Conservation (phyloP, 2,329 filamentous ascomycete species). For the Alternaria sp. region DNA sequence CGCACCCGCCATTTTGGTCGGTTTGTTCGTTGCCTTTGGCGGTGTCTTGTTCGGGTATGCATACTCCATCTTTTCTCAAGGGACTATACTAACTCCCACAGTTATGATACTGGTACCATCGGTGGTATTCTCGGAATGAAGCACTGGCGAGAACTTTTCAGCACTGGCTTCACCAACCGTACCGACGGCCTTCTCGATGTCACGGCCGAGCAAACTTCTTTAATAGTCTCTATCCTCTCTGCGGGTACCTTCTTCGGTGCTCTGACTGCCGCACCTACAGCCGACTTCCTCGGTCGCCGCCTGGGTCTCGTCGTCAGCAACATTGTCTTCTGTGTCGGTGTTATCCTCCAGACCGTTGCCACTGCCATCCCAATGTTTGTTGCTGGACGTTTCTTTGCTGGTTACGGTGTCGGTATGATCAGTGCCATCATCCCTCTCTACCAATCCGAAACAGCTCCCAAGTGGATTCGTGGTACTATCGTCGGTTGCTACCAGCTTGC, state of each 20-base stretch:
- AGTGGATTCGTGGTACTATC: constrained; percentile 76
- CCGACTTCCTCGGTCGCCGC: constrained; percentile 75
- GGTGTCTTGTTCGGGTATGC: constrained; percentile 54
- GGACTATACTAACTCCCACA: constrained; percentile 25
- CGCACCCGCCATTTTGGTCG: constrained; percentile 50
- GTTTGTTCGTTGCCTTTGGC: constrained; percentile 58
- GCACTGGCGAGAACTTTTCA: constrained; percentile 72
- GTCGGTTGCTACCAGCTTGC: constrained; percentile 74
- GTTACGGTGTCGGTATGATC: constrained; percentile 54
- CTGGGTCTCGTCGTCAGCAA: constrained; percentile 60
- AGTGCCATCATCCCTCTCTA: constrained; percentile 67
- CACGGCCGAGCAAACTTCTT: constrained; percentile 65
- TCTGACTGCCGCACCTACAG: constrained; percentile 70
- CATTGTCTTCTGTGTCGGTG: constrained; percentile 52
- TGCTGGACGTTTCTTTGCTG: constrained; percentile 54
- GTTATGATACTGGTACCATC: constrained; percentile 53
- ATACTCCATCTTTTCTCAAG: not conserved
- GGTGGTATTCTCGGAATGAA: constrained; percentile 74
- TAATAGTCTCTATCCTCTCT: constrained; percentile 83
- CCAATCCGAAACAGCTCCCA: constrained; percentile 75
- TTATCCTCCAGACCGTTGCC: constrained; percentile 52
- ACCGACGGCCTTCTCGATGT: constrained; percentile 52
- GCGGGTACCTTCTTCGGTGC: constrained; percentile 81
- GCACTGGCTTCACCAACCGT: constrained; percentile 46
- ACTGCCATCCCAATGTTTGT: constrained; percentile 51